Base-by-base conservation (phyloP, 371 early-diverging fungal species). In the Haplosporangium sp. region DNA sequence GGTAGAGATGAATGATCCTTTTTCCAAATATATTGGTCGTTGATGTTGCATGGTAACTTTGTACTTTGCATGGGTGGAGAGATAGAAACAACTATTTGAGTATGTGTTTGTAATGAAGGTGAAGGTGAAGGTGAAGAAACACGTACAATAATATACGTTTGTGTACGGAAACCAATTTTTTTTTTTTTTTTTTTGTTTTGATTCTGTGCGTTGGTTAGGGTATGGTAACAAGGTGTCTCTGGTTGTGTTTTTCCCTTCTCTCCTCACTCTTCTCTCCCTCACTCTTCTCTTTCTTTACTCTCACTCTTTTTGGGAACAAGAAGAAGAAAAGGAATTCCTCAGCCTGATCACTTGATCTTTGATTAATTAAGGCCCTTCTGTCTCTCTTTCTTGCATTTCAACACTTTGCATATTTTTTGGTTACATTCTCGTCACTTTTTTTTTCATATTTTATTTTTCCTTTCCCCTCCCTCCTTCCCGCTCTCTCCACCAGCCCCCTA, bases 91-190 rank as follows among this genome's bases (percentile, higher is more conserved):
- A 27, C 27, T 27, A 27, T 27, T 27, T 27, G 27, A 27, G 27
- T 15, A 45, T 45, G 45, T 61, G 61, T 15, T 4, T 45, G 45
- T 10, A 44, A 42, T 40, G 61, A 27, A 27, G 27, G 27, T 27
- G 27, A 27, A 27, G 27, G 27, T 27, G 27, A 27, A 27, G 27
- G 27, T 27, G 27, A 27, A 59, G 19, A 61, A 3, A n/a, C 9
- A 61, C 40, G 61, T 61, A 61, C 45, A 19, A 19, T 10, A 55
- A 61, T 17, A 35, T 42, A 20, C 7, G 44, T 20, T 35, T 47
- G 61, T 67, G 60, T 67, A 67, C 52, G 60, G 37, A 45, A 60
- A 61, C 45, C 45, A 15, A 45, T 45, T 45, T 37, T 19, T 61
- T 47, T 53, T 63, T 9, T 45, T 45, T 45, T 45, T 15, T 45